Conservation (phyloP, 129 eudicot species). For the Solidago caesia region DNA sequence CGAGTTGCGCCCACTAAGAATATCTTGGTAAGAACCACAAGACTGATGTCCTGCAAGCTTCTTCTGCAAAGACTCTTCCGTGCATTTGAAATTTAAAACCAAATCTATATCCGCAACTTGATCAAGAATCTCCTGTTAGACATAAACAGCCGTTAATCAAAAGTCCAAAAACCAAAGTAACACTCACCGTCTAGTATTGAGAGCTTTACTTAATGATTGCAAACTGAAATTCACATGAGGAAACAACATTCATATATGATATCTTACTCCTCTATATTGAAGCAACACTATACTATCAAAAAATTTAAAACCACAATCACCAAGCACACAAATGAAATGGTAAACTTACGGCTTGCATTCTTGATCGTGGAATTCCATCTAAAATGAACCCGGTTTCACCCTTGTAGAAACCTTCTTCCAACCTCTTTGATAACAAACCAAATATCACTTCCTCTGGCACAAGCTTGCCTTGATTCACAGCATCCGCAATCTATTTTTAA, state of each 20-base stretch:
- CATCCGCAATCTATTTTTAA: conserved; percentile 57
- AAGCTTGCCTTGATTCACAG: conserved; percentile 87
- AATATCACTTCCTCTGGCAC: conserved; percentile 88
- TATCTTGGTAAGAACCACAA: conserved; percentile 47
- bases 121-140: conserved; percentile 85
- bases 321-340: background rate
- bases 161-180: background rate
- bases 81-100: conserved; percentile 80
- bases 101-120: conserved; percentile 80
- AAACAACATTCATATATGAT: background rate
- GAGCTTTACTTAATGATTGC: background rate
- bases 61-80: conserved; percentile 46
- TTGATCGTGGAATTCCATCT: conserved; percentile 91
- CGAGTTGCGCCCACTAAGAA: conserved; percentile 38
- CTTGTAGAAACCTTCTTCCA: conserved; percentile 79
- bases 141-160: conserved; percentile 10
- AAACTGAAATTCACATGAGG: background rate
- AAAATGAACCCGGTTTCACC: conserved; percentile 95
- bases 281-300: background rate
- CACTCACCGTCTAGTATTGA: too few species aligned
- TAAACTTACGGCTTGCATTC: conserved; percentile 80
- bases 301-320: background rate
- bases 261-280: background rate
- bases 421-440: conserved; percentile 78
- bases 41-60: conserved; percentile 36